Conservation (phyloP, 352 stramenopile genomes). For the Pythium dissotocum region DNA sequence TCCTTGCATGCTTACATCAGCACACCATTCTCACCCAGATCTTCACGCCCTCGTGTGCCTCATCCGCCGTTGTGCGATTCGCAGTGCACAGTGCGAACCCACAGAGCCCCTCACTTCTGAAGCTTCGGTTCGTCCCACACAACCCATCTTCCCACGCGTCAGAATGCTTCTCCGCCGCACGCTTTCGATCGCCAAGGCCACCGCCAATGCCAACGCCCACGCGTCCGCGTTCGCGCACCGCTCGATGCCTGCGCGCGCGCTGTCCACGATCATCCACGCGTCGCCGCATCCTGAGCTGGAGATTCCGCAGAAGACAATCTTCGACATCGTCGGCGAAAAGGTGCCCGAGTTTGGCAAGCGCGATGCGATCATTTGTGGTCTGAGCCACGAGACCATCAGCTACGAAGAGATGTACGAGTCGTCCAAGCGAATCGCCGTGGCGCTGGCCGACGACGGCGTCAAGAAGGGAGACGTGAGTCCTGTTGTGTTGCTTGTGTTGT, state of each 20-base stretch:
- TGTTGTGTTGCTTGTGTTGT: neutral
- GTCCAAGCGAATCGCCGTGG: slow-evolving; percentile 43
- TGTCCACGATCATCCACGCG: slow-evolving; percentile 56
- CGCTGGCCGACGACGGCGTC: slow-evolving; percentile 47
- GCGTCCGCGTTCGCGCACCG: too few species aligned
- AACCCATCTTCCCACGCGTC: too few species aligned
- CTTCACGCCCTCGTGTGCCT: too few species aligned
- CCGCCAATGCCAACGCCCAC: too few species aligned
- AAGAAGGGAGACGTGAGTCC: slow-evolving; percentile 44
- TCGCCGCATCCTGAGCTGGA: slow-evolving; percentile 51
- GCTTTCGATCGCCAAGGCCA: too few species aligned
- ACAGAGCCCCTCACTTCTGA: too few species aligned
- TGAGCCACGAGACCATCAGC: slow-evolving; percentile 52
- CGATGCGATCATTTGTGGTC: slow-evolving; percentile 54
- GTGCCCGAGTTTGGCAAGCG: slow-evolving; percentile 38
- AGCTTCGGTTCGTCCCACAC: too few species aligned
- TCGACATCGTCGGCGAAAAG: slow-evolving; percentile 49
- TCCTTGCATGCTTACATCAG: too few species aligned
- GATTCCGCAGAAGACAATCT: slow-evolving; percentile 58
- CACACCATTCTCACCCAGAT: too few species aligned
- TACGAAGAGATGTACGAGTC: slow-evolving; percentile 47
- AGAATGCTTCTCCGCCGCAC: too few species aligned
- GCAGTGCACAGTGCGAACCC: too few species aligned
- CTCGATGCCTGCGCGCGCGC: slow-evolving; percentile 16
- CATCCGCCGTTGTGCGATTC: too few species aligned